Evolutionary conservation across 805 yeast genomes (phyloP), one percentile per base, ranked within the genome.

Genomic region (Metschnikowia arizonensis): DNA sequence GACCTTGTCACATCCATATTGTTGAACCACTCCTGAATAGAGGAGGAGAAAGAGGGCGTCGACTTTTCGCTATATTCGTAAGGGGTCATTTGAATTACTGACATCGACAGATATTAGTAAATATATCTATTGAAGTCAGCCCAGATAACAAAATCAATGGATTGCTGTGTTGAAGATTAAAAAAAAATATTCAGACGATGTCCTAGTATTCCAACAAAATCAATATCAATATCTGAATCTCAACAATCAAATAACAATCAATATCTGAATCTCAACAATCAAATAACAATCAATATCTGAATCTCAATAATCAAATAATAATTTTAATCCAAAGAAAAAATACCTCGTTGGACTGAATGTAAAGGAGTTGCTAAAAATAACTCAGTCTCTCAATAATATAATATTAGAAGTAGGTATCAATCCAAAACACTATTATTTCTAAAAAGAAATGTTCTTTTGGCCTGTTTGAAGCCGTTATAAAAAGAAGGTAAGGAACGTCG

Each of bases 31-130:
- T 31, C 32, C 14, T 28, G 41, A 10, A 43, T 17, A 23, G 46
- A 33, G 40, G 47, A 19, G 33, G 43, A 21, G 12, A 43, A 33
- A 4, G 39, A 36, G 24, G 49, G 17, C 32, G 42, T 33, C 10
- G 39, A 29, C 33, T 53, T 53, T 32, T 52, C 54, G 41, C 48
- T 45, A 43, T 48, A 45, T 41, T 54, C 56, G 43, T 54, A 54
- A 25, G 58, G 58, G 32, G 56, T 52, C 58, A 54, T 52, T 40
- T 44, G 58, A 40, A 54, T 47, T 43, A 50, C 44, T 17, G 47
- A 45, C 53, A 47, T 49, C 28, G 10, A 17, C 4, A 19, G 21
- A 7, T 24, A n/a, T n/a, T n/a, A n/a, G n/a, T n/a, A n/a, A n/a
- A n/a, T n/a, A n/a, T n/a, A n/a, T n/a, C n/a, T n/a, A n/a, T n/a